Base-by-base conservation (phyloP, 129 eudicot species). In the Arctium lappa region DNA sequence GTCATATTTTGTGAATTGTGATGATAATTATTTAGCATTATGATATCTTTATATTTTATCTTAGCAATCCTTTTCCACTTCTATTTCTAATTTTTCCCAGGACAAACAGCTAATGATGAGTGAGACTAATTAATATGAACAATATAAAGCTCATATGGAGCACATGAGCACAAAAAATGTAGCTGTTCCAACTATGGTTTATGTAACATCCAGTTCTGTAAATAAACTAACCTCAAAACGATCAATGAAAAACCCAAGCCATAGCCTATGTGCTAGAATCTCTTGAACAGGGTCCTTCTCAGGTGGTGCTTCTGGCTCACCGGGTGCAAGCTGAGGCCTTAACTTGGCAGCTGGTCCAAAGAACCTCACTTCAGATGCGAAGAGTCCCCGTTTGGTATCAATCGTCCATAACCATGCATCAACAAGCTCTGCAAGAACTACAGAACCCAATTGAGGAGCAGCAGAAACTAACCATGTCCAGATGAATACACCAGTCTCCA, bases 361-460 rank as follows among this genome's bases (percentile, higher is more conserved):
- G 84, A 82, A 91, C 86, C 92, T 89, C 77, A 85, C 85, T 39
- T 93, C 97, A 81, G 99, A 96, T 83, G 99, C 97, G 86, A 96
- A 93, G 73, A 96, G 90, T 69, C 99, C 99, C 32, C 98, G 85
- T 81, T 93, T 93, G 70, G 99, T 96, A 83, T 96, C 99, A 46
- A 93, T 88, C 60, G 99, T 96, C 99, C 99, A 96, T 87, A 96
- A 84, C 99, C 99, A 96, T 48, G 99, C 99, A 88, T 96, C 99
- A 32, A 96, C 99, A 78, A 93, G 99, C 85, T 96, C 99, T 65
- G 98, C 95, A 87, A 96, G 98, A 53, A 96, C 95, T 22, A 93
- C 87, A 53, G 97, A 86, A 36, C 99, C 95, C 89, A 93, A 81
- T 73, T 91, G 90, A 79, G 99, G 99, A 78, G 99, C 97, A 82